Conservation (phyloP, 1,284 basidiomycete genomes). For the Malassezia yamatoensis region DNA sequence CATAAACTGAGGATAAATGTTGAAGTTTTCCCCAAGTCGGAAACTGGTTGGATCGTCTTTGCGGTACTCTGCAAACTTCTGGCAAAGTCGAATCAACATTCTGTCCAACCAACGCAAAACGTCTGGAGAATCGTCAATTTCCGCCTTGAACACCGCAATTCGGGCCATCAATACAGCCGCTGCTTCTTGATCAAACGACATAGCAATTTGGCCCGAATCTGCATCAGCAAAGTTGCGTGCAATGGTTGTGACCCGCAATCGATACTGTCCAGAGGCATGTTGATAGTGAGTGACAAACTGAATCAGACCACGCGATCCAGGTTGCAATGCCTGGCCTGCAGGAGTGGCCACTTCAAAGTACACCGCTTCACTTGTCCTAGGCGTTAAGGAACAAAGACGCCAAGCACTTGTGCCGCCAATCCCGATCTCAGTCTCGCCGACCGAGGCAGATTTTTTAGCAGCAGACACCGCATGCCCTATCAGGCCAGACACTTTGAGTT, state of each 20-base stretch:
- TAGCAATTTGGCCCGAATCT: slow-evolving; percentile 81
- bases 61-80: slow-evolving; percentile 97
- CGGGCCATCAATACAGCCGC: slow-evolving; percentile 96
- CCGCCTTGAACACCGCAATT: slow-evolving; percentile 98
- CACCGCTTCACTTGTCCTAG: slow-evolving; percentile 76
- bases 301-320: slow-evolving; percentile 84
- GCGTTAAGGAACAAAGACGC: slow-evolving; percentile 86
- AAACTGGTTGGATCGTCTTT: slow-evolving; percentile 96
- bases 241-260: slow-evolving; percentile 89
- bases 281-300: slow-evolving; percentile 99
- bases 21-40: slow-evolving; percentile 86
- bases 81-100: slow-evolving; percentile 95
- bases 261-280: slow-evolving; percentile 85
- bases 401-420: slow-evolving; percentile 98
- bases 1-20: slow-evolving; percentile 99
- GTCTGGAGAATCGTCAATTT: slow-evolving; percentile 96
- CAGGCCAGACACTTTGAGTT: slow-evolving; percentile 92
- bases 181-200: slow-evolving; percentile 95
- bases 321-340: slow-evolving; percentile 84
- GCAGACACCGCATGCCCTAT: slow-evolving; percentile 96
- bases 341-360: slow-evolving; percentile 99
- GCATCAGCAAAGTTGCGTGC: slow-evolving; percentile 95
- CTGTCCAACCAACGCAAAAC: slow-evolving; percentile 94
- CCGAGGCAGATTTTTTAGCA: slow-evolving; percentile 89
- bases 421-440: slow-evolving; percentile 98